Percentiles rank a stretch among this genome's conserved stretches.
Conservation (phyloP, 495 filamentous ascomycete species). For the Beverwykella pulmonaria region DNA sequence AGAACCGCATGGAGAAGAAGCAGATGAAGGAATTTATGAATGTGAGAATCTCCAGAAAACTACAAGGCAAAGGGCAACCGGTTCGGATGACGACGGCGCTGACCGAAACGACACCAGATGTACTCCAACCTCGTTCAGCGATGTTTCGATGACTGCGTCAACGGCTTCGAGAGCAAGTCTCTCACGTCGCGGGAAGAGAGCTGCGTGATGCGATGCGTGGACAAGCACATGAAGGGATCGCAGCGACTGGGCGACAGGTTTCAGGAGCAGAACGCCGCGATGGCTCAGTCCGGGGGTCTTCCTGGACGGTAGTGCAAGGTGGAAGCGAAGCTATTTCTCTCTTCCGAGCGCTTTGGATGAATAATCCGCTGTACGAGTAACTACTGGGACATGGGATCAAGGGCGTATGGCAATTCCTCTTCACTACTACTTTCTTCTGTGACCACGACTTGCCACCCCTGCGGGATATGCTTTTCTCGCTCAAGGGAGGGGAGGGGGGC, state of each 20-base stretch:
- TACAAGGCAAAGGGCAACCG: background rate
- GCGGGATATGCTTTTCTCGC: background rate
- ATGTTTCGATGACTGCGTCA: constrained; percentile 96
- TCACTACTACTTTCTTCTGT: background rate
- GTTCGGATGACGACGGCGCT: constrained; percentile 7
- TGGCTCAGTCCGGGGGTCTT: constrained; percentile 67
- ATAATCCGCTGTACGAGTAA: constrained; percentile 4
- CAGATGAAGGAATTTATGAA: constrained; percentile 99
- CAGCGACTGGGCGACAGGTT: constrained; percentile 87
- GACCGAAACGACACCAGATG: constrained; percentile 61
- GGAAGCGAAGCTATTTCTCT: background rate
- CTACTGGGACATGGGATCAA: background rate
- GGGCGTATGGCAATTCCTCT: constrained; percentile 3
- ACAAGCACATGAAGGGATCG: constrained; percentile 88
- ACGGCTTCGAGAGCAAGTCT: constrained; percentile 97
- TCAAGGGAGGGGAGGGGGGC: background rate
- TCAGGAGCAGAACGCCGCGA: constrained; percentile 88
- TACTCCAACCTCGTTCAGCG: constrained; percentile 93
- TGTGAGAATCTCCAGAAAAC: constrained; percentile 58
- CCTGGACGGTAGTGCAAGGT: constrained; percentile 28
- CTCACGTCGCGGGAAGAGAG: constrained; percentile 81
- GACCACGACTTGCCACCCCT: background rate
- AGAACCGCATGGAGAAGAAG: constrained; percentile 87
- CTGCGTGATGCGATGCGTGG: constrained; percentile 89
- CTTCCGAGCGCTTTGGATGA: background rate